Evolutionary conservation across 306 rosid genomes (phyloP).

Genomic region (Casuarina glauca): DNA sequence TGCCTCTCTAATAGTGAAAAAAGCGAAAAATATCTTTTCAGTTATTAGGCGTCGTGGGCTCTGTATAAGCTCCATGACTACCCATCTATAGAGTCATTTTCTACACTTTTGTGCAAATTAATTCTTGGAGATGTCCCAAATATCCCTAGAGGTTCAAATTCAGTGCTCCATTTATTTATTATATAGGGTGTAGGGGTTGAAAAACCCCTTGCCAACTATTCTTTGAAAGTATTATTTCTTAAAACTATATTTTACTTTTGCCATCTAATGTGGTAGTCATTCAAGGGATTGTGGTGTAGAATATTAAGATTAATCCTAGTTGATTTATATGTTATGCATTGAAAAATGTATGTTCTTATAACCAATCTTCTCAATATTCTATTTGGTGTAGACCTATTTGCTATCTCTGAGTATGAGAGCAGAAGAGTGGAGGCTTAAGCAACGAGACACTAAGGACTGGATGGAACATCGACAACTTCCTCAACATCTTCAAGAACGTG

Average conservation of each 20-base stretch:
- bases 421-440: conserved; percentile 93
- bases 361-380: conserved; percentile 19
- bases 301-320: background rate
- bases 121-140: background rate
- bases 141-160: background rate
- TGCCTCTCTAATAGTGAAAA: background rate
- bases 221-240: background rate
- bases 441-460: conserved; percentile 94
- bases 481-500: conserved; percentile 61
- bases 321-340: too few species aligned
- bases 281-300: background rate
- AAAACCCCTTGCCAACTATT: background rate
- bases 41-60: background rate
- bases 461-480: conserved; percentile 94
- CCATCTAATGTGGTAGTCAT: background rate
- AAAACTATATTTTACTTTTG: background rate
- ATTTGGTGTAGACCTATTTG: conserved; percentile 71
- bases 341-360: background rate
- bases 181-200: background rate
- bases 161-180: background rate
- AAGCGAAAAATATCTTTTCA: background rate
- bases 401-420: conserved; percentile 85
- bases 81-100: background rate
- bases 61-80: background rate
- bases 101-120: background rate